phyloP scores from a whole-genome alignment of 225 moss, liverwort and hornwort species.

The Pseudisothecium myosuroides region DNA sequence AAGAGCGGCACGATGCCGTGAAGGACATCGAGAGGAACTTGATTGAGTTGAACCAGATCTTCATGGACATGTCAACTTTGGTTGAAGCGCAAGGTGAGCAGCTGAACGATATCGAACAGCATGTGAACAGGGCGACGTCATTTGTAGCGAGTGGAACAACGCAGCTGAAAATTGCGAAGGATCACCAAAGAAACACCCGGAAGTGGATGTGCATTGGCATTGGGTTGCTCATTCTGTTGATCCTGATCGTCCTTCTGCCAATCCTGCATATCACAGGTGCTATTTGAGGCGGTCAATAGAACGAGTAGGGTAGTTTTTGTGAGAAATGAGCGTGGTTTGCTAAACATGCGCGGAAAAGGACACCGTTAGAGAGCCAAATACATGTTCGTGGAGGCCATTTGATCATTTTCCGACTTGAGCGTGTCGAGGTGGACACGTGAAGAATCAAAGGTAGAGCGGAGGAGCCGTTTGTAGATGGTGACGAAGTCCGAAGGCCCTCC shows the following conservation, averaged over 20 bases:
- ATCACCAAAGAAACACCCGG: constrained; percentile 14
- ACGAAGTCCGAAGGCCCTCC: neutral
- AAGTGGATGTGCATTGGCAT: constrained; percentile 22
- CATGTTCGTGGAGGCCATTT: neutral
- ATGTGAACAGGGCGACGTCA: constrained; percentile 30
- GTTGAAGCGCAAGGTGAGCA: constrained; percentile 49
- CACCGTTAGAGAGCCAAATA: neutral
- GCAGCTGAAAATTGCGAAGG: constrained; percentile 8
- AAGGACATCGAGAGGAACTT: constrained; percentile 43
- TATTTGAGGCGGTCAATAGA: neutral
- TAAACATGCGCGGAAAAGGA: neutral
- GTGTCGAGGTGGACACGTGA: neutral
- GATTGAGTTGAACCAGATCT: constrained; percentile 38
- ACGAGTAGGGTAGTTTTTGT: neutral
- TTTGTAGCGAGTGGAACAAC: neutral
- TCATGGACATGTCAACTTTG: constrained; percentile 46
- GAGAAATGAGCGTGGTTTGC: neutral
- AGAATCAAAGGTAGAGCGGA: neutral
- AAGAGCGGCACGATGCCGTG: constrained; percentile 45
- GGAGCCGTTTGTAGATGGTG: neutral
- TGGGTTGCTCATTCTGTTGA: neutral
- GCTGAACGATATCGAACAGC: constrained; percentile 36
- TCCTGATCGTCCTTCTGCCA: constrained; percentile 24
- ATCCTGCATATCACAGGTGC: constrained; percentile 3
- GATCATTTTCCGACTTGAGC: neutral